Base-by-base conservation (phyloP, 257 asterid species). In the Echium plantagineum region DNA sequence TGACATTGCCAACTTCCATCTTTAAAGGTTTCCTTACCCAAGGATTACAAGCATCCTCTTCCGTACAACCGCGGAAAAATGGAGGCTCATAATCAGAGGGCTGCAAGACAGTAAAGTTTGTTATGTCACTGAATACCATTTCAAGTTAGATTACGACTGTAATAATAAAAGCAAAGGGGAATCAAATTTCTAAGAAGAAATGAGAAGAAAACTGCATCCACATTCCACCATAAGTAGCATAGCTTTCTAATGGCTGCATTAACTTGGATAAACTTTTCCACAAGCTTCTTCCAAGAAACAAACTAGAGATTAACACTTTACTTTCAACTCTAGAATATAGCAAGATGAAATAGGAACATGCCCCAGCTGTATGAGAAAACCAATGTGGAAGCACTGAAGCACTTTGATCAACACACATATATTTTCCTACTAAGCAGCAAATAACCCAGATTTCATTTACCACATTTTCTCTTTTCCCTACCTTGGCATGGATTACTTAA, bases 61-160 rank as follows among this genome's bases (percentile, higher is more conserved):
- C 85, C 9, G 85, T 74, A 87, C 95, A 85, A 77, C 90, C 85
- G 78, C 85, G 72, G 74, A 91, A 91, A 70, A 91, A 91, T 10
- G 95, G 98, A 62, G 96, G 96, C 77, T 91, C 98, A 59, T 88
- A 91, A 72, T 91, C 94, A 83, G 74, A 77, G 26, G 95, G 98
- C 98, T 91, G 87, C 80, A 85, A 74, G 21, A 73, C 70, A 71
- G 76, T 47, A 38, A 61, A 64, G 28, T 69, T 32, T 28, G 51
- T 55, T 63, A 49, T 19, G 49, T 42, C 49, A 42, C 49, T 42
- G 49, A 42, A 10, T 42, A 10, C 49, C 10, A 10, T 42, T 42
- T 12, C 49, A 42, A 13, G 10, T 42, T 10, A 42, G 49, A 15
- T 9, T 42, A 53, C 20, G 57, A 19, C 57, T 19, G 12, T 5